phyloP scores from a whole-genome alignment of 192 early-diverging fungal species.

The Umbelopsis vinacea region DNA sequence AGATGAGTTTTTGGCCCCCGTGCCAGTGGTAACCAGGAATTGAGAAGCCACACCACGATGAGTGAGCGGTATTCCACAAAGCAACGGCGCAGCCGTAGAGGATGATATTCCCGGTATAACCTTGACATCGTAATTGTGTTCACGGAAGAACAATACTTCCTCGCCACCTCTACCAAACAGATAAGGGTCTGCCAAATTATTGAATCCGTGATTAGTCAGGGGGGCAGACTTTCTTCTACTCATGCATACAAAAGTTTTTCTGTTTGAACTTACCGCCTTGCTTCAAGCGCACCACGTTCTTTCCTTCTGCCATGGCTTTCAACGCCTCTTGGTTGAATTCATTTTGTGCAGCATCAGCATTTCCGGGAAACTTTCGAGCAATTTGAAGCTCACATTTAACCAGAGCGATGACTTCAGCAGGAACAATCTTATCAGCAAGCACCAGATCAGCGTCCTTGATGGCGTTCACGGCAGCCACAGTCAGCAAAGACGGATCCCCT shows the following conservation, averaged over 20 bases:
- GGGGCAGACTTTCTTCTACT: no score
- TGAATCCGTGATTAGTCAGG: no score
- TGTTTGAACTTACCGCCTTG: slow-evolving; percentile 63
- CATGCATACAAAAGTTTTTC: no score
- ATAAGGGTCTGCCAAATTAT: slow-evolving; percentile 70
- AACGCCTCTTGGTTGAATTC: slow-evolving; percentile 74
- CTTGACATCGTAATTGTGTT: slow-evolving; percentile 63
- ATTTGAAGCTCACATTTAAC: slow-evolving; percentile 57
- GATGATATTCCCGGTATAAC: slow-evolving; percentile 75
- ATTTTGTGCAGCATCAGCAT: slow-evolving; percentile 77
- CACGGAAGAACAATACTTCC: slow-evolving; percentile 78
- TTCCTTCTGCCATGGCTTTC: slow-evolving; percentile 63
- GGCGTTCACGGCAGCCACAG: slow-evolving; percentile 68
- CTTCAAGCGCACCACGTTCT: slow-evolving; percentile 87
- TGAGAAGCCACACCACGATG: slow-evolving; percentile 81
- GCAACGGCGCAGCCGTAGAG: slow-evolving; percentile 66
- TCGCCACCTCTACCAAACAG: slow-evolving; percentile 94
- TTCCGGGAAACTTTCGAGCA: slow-evolving; percentile 76
- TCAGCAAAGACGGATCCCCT: slow-evolving; percentile 84
- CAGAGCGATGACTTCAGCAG: slow-evolving; percentile 60
- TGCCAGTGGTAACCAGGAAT: slow-evolving; percentile 74
- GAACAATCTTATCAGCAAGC: slow-evolving; percentile 83
- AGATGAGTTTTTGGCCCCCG: slow-evolving; percentile 64
- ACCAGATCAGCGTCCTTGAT: slow-evolving; percentile 81
- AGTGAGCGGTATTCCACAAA: slow-evolving; percentile 76